phyloP scores from a whole-genome alignment of 768 basidiomycete species.

The Lactarius sanguifluus region DNA sequence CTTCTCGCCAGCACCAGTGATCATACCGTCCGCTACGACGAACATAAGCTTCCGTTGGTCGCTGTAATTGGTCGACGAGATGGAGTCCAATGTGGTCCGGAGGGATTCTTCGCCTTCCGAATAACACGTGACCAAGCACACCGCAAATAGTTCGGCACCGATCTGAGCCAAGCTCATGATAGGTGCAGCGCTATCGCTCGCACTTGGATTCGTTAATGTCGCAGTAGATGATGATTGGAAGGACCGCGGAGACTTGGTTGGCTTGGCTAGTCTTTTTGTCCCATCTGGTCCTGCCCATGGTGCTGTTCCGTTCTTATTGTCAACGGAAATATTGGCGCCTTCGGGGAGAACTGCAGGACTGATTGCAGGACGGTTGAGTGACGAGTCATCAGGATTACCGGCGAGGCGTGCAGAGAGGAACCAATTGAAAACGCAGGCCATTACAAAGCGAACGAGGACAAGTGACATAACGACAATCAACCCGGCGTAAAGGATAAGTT shows the following conservation, averaged over 20 bases:
- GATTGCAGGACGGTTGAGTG: constrained; percentile 80
- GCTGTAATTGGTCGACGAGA: constrained; percentile 87
- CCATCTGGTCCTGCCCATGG: constrained; percentile 79
- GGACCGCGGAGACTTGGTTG: constrained; percentile 48
- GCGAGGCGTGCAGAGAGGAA: constrained; percentile 84
- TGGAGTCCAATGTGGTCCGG: constrained; percentile 88
- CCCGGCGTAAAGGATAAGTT: constrained; percentile 85
- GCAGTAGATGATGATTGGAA: constrained; percentile 53
- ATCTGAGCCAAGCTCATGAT: constrained; percentile 86
- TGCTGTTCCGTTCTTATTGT: constrained; percentile 89
- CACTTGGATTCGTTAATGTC: constrained; percentile 49
- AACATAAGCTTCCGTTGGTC: constrained; percentile 91
- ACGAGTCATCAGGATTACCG: constrained; percentile 65
- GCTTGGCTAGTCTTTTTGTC: constrained; percentile 50
- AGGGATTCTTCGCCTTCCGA: constrained; percentile 95
- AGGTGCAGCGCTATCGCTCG: constrained; percentile 47
- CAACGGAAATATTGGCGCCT: constrained; percentile 91
- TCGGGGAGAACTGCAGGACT: constrained; percentile 95
- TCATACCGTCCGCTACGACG: constrained; percentile 97
- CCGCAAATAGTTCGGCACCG: constrained; percentile 91
- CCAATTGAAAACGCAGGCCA: constrained; percentile 98
- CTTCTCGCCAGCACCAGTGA: constrained; percentile 96
- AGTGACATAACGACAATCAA: constrained; percentile 89
- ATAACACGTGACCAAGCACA: constrained; percentile 97
- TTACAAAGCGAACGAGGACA: constrained; percentile 87